phyloP scores from a whole-genome alignment of 352 stramenopile species.

The Globisporangium nunn region DNA sequence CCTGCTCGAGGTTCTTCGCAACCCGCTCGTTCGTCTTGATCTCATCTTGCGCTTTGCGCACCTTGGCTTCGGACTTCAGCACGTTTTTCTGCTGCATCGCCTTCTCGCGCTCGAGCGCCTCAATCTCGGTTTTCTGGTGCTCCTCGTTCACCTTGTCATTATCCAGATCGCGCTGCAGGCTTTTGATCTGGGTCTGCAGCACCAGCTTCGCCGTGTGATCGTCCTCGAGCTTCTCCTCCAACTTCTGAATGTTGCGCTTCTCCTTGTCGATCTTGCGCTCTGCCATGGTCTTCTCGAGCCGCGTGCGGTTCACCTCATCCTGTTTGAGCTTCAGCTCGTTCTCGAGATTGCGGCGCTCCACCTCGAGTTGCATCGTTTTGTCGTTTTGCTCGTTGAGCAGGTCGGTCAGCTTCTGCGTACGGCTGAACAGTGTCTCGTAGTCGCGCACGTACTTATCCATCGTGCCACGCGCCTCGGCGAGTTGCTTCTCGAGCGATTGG shows the following conservation, averaged over 20 bases:
- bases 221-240: slow-evolving; percentile 89
- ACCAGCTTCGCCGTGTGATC: slow-evolving; percentile 84
- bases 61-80: slow-evolving; percentile 78
- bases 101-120: slow-evolving; percentile 85
- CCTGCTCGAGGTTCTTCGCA: slow-evolving; percentile 79
- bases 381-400: slow-evolving; percentile 90
- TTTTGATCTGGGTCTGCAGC: slow-evolving; percentile 79
- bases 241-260: slow-evolving; percentile 78
- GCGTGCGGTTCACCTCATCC: slow-evolving; percentile 79
- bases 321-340: slow-evolving; percentile 82
- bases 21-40: slow-evolving; percentile 91
- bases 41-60: slow-evolving; percentile 84
- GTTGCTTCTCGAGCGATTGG: slow-evolving; percentile 84
- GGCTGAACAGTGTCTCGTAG: slow-evolving; percentile 88
- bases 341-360: slow-evolving; percentile 72
- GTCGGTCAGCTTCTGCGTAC: slow-evolving; percentile 90
- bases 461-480: slow-evolving; percentile 58
- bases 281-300: slow-evolving; percentile 86
- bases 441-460: slow-evolving; percentile 93
- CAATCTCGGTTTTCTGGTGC: slow-evolving; percentile 63
- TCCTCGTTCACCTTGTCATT: slow-evolving; percentile 75
- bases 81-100: slow-evolving; percentile 78
- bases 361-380: slow-evolving; percentile 78
- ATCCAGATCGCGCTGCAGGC: slow-evolving; percentile 74
- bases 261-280: slow-evolving; percentile 88